phyloP scores from a whole-genome alignment of 2,329 filamentous ascomycete species.

The Gremmenia infestans region DNA sequence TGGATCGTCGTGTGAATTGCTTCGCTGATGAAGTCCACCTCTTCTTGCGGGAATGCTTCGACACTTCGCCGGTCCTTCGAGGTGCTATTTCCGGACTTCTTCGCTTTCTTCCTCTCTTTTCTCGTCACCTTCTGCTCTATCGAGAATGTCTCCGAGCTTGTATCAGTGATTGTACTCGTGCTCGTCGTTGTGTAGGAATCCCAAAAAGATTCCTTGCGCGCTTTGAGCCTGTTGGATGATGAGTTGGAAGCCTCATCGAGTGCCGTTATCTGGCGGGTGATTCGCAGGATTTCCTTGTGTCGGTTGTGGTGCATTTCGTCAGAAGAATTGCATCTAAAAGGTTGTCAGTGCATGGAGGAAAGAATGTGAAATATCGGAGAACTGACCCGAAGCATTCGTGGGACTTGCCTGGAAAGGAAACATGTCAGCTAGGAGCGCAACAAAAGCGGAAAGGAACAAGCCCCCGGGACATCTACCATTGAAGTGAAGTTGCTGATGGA shows the following conservation, averaged over 20 bases:
- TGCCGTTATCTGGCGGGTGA: slow-evolving; percentile 22
- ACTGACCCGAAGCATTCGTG: slow-evolving; percentile 5
- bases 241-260: slow-evolving; percentile 17
- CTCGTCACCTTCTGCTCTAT: slow-evolving; percentile 14
- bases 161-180: slow-evolving; percentile 15
- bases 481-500: slow-evolving; percentile 32
- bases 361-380: background rate
- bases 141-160: slow-evolving; percentile 16
- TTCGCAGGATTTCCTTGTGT: slow-evolving; percentile 29
- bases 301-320: slow-evolving; percentile 30
- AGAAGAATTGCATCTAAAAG: slow-evolving; percentile 25
- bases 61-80: slow-evolving; percentile 12
- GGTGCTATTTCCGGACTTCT: slow-evolving; percentile 15
- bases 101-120: slow-evolving; percentile 24
- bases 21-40: slow-evolving; percentile 27
- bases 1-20: slow-evolving; percentile 24
- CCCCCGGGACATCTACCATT: slow-evolving; percentile 19
- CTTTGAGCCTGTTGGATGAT: slow-evolving; percentile 1
- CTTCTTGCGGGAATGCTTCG: slow-evolving; percentile 23
- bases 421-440: background rate
- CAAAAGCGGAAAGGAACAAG: background rate
- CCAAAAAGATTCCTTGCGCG: slow-evolving; percentile 3
- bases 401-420: slow-evolving; percentile 6
- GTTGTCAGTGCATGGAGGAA: slow-evolving; percentile 6
- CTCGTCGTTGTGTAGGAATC: slow-evolving; percentile 3